Evolutionary conservation across 495 filamentous ascomycete species (phyloP).

Genomic region (Schizothecium vesticola): DNA sequence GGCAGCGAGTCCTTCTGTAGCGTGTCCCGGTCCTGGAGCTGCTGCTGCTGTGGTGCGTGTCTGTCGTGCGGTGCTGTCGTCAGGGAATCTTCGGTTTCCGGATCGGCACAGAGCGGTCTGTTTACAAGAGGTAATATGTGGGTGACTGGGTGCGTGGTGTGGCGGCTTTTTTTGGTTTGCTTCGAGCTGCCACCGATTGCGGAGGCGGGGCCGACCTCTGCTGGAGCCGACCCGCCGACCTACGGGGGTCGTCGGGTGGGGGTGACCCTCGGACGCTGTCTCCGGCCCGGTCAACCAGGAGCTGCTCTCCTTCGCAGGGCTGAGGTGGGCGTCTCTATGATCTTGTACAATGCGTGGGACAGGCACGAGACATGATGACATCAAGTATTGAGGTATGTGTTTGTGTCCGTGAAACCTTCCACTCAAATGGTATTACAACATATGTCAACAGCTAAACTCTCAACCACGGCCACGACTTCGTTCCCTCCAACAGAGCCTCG

Average conservation of each 20-base stretch:
- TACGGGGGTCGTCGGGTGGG: background rate
- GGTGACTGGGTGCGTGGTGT: background rate
- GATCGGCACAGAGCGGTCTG: background rate
- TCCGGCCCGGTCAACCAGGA: background rate
- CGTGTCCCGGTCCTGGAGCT: background rate
- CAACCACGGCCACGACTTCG: background rate
- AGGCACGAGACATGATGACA: background rate
- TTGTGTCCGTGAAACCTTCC: background rate
- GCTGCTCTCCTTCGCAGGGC: background rate
- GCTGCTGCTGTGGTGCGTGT: background rate
- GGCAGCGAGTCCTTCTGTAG: background rate
- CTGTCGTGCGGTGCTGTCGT: background rate
- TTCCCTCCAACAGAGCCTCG: background rate
- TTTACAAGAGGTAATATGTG: background rate
- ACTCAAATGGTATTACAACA: background rate
- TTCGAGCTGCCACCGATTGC: constrained; percentile 11
- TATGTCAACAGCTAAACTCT: background rate
- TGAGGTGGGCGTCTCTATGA: background rate
- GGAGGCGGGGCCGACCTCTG: constrained; percentile 12
- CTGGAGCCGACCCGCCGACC: background rate
- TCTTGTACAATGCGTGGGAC: background rate
- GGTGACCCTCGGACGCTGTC: background rate
- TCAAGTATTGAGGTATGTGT: no score
- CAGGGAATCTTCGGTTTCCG: background rate
- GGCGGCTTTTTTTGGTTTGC: constrained; percentile 8